phyloP scores from a whole-genome alignment of 129 eudicot species.

The Deinandra increscens region DNA sequence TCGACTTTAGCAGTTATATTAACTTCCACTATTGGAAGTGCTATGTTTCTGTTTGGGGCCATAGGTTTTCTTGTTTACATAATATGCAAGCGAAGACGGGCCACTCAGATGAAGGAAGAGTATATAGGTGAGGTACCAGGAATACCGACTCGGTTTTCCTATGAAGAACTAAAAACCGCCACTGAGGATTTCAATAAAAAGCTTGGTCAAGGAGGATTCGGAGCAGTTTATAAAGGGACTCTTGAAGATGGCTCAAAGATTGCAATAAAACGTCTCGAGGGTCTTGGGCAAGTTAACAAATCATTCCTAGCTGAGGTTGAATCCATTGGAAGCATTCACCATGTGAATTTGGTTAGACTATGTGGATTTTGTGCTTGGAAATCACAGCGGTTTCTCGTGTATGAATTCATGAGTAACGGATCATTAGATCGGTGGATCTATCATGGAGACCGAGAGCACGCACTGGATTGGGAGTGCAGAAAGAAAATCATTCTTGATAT shows the following conservation, averaged over 20 bases:
- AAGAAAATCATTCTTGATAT: neutral
- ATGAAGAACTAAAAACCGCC: neutral
- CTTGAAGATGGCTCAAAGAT: neutral
- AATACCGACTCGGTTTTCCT: neutral
- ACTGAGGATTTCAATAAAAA: neutral
- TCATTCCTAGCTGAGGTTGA: neutral
- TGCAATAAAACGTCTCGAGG: neutral
- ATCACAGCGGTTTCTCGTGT: constrained; percentile 3
- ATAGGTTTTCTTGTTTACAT: neutral
- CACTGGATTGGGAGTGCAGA: neutral
- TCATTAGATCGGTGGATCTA: neutral
- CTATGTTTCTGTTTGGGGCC: neutral
- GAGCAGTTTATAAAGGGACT: neutral
- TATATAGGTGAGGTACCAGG: neutral
- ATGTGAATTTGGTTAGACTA: constrained; percentile 4
- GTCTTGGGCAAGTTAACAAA: neutral
- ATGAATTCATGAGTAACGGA: neutral
- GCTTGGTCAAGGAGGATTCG: neutral
- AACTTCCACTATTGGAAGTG: neutral
- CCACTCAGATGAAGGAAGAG: neutral
- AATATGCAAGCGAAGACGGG: neutral
- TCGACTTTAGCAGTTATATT: neutral
- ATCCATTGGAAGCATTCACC: constrained; percentile 1
- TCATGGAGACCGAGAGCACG: neutral
- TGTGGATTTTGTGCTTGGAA: neutral